phyloP scores from a whole-genome alignment of 2,329 filamentous ascomycete species.

The Calycina herbarum region DNA sequence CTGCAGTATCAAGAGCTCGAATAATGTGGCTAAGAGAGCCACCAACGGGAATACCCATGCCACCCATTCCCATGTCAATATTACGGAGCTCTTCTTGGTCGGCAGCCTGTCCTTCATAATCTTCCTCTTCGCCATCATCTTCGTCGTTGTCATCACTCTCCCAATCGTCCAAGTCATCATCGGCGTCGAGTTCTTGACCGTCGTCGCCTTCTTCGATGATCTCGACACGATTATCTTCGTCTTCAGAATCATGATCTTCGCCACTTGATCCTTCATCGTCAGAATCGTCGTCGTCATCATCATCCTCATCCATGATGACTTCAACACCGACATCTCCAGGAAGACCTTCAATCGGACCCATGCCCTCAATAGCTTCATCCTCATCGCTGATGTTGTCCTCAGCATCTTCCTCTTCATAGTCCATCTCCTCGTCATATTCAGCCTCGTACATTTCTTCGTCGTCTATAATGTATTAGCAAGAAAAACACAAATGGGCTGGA shows the following conservation, averaged over 20 bases:
- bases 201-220: slow-evolving; percentile 66
- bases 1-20: slow-evolving; percentile 45
- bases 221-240: slow-evolving; percentile 48
- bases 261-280: slow-evolving; percentile 62
- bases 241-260: slow-evolving; percentile 57
- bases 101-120: slow-evolving; percentile 57
- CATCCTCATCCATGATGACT: slow-evolving; percentile 80
- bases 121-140: slow-evolving; percentile 49
- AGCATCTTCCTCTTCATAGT: slow-evolving; percentile 82
- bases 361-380: slow-evolving; percentile 76
- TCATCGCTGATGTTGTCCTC: slow-evolving; percentile 89
- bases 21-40: slow-evolving; percentile 54
- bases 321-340: slow-evolving; percentile 63
- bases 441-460: slow-evolving; percentile 93
- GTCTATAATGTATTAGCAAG: slow-evolving; percentile 49
- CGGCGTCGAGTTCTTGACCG: slow-evolving; percentile 44
- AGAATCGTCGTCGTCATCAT: slow-evolving; percentile 53
- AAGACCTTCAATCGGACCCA: slow-evolving; percentile 81
- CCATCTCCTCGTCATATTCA: slow-evolving; percentile 86
- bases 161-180: slow-evolving; percentile 62
- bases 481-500: not conserved
- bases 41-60: slow-evolving; percentile 17
- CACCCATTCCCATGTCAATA: slow-evolving; percentile 42
- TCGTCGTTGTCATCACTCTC: slow-evolving; percentile 60
- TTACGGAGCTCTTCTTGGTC: slow-evolving; percentile 50